A percentile compares a stretch with the other conserved stretches of the same genome.
These are phyloP conservation scores for Selaginella tamariscina DNA, from an alignment of 75 land plant species.

Conservation along the genomic window DNA sequence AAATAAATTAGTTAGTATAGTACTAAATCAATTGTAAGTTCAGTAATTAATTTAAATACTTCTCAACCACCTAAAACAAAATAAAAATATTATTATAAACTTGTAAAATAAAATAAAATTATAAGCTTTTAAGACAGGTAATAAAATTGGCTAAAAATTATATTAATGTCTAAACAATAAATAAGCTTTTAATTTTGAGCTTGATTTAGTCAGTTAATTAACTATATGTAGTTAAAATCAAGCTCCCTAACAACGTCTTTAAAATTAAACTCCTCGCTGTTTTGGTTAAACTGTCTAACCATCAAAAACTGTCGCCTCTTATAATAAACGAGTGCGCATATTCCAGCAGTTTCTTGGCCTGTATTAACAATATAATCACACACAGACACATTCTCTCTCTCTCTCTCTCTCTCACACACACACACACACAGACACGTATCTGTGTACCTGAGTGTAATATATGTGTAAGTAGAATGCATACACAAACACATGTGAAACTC, in stretches of 20 bases:
- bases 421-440: neutral
- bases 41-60: no score
- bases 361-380: slow-evolving; percentile 1
- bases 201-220: no score
- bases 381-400: neutral
- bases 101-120: no score
- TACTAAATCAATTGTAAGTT: no score
- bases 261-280: slow-evolving; percentile 84
- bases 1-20: no score
- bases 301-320: slow-evolving; percentile 66
- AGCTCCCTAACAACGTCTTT: slow-evolving; percentile 70
- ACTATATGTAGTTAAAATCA: slow-evolving; percentile 11
- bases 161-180: no score
- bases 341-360: slow-evolving; percentile 63
- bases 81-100: no score
- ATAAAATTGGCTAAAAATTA: no score
- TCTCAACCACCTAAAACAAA: no score
- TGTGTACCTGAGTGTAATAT: neutral
- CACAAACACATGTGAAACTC: no score
- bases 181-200: no score
- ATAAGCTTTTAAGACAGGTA: no score
- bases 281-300: slow-evolving; percentile 72
- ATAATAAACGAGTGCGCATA: slow-evolving; percentile 75
- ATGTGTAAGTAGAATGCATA: neutral
- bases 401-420: neutral